These are phyloP conservation scores for Dictyostelium capitatum DNA, from an alignment of 78 protist genomes.

Conservation along the genomic window DNA sequence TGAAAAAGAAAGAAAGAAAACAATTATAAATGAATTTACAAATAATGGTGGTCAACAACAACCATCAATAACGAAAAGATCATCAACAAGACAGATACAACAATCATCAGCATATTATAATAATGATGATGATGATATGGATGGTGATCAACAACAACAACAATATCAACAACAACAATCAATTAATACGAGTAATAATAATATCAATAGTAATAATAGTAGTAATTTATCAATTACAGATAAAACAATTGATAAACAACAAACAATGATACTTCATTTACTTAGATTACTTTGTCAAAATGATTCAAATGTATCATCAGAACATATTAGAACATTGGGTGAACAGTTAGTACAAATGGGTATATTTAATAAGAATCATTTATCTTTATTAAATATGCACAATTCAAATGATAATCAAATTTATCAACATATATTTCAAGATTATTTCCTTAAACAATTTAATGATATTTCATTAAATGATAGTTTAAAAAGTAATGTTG, in stretches of 20 bases:
- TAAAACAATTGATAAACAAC: slow-evolving; percentile 61
- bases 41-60: not conserved
- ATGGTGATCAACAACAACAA: not conserved
- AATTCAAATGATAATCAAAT: slow-evolving; percentile 35
- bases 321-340: slow-evolving; percentile 44
- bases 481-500: slow-evolving; percentile 19
- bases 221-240: not conserved
- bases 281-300: slow-evolving; percentile 36
- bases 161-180: not conserved
- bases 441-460: slow-evolving; percentile 40
- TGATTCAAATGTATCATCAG: slow-evolving; percentile 31
- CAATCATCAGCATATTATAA: not conserved
- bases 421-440: slow-evolving; percentile 59
- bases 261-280: slow-evolving; percentile 62
- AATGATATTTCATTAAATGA: slow-evolving; percentile 8
- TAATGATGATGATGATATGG: not conserved
- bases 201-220: not conserved
- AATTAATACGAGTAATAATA: not conserved
- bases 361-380: slow-evolving; percentile 18
- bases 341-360: slow-evolving; percentile 61
- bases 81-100: not conserved
- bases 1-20: slow-evolving; percentile 66
- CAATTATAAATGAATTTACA: slow-evolving; percentile 42
- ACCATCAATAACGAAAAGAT: not conserved
- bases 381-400: slow-evolving; percentile 27